These are phyloP conservation scores for Polyporus tsugae DNA, from an alignment of 1,284 basidiomycete species.

Conservation along the genomic window DNA sequence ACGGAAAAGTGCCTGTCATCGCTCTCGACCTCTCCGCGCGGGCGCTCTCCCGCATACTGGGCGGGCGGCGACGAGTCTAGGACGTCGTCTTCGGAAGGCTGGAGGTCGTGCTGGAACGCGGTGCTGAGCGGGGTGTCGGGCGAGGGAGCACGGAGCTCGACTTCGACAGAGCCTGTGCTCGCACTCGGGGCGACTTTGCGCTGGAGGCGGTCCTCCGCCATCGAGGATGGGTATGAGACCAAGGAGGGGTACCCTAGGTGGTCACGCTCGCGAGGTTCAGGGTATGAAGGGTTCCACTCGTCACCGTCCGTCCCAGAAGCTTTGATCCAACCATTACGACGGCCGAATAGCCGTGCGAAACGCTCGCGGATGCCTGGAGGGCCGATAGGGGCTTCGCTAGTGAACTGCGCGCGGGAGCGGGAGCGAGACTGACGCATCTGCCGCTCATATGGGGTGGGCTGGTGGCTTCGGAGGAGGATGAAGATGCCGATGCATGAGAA, in stretches of 20 bases:
- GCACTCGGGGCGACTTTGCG: constrained; percentile 14
- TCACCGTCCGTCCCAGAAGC: constrained; percentile 38
- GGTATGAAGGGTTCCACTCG: constrained; percentile 41
- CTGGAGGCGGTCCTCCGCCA: constrained; percentile 5
- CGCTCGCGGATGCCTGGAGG: constrained; percentile 39
- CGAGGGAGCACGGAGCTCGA: constrained; percentile 33
- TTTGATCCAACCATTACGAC: constrained; percentile 40
- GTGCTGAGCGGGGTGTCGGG: neutral
- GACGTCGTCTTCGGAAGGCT: constrained; percentile 9
- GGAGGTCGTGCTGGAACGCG: constrained; percentile 7
- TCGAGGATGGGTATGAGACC: constrained; percentile 16
- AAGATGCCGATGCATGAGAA: constrained; percentile 45
- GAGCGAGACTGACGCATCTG: constrained; percentile 35
- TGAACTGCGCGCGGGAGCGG: constrained; percentile 23
- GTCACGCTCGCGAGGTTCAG: constrained; percentile 25
- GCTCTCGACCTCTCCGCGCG: neutral
- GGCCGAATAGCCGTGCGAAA: constrained; percentile 38
- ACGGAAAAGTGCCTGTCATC: constrained; percentile 37
- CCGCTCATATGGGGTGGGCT: constrained; percentile 43
- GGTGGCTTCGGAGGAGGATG: constrained; percentile 44
- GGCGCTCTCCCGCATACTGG: neutral
- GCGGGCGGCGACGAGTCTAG: constrained; percentile 14
- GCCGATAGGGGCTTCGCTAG: constrained; percentile 35
- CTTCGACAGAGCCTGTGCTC: constrained; percentile 34
- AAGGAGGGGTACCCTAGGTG: constrained; percentile 14